phyloP scores from a whole-genome alignment of 441 rosid species.

The Aleurites moluccanus region DNA sequence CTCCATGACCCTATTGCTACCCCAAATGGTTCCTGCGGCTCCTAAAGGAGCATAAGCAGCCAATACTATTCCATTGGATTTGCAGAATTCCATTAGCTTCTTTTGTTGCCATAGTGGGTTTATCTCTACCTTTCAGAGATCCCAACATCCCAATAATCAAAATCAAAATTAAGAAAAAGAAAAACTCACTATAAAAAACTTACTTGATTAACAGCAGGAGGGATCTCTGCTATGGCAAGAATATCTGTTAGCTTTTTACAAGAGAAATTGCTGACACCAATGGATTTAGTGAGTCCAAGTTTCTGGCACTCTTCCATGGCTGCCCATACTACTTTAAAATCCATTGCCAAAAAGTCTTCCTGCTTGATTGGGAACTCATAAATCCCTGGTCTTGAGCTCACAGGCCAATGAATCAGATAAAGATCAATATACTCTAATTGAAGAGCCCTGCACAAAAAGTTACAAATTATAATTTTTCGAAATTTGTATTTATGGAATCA shows the following conservation, averaged over 20 bases:
- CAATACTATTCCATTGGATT: constrained; percentile 31
- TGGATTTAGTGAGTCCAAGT: constrained; percentile 55
- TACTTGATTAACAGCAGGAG: constrained; percentile 65
- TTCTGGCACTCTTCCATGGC: constrained; percentile 66
- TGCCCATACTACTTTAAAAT: constrained; percentile 51
- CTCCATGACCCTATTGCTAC: constrained; percentile 41
- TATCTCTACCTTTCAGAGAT: constrained; percentile 39
- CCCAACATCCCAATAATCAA: not conserved
- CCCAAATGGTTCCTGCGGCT: constrained; percentile 39
- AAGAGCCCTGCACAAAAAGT: constrained; percentile 35
- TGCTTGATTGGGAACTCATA: constrained; percentile 41
- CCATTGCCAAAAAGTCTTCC: constrained; percentile 44
- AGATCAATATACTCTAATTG: constrained; percentile 48
- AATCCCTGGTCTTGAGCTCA: constrained; percentile 44
- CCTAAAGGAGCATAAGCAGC: constrained; percentile 43
- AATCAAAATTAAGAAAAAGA: not conserved
- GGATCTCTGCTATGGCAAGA: constrained; percentile 52
- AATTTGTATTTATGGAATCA: too few relatives aligned
- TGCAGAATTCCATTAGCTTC: constrained; percentile 39
- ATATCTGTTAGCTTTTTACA: constrained; percentile 50
- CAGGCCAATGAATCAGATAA: constrained; percentile 54
- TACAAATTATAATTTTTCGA: not conserved
- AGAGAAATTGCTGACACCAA: constrained; percentile 72
- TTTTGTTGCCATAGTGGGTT: constrained; percentile 51
- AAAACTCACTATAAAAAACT: not conserved